A percentile compares a stretch with the other conserved stretches of the same genome.
Evolutionary conservation across 2,329 filamentous ascomycete species (phyloP).

Genomic region (Cladosporium sp.): DNA sequence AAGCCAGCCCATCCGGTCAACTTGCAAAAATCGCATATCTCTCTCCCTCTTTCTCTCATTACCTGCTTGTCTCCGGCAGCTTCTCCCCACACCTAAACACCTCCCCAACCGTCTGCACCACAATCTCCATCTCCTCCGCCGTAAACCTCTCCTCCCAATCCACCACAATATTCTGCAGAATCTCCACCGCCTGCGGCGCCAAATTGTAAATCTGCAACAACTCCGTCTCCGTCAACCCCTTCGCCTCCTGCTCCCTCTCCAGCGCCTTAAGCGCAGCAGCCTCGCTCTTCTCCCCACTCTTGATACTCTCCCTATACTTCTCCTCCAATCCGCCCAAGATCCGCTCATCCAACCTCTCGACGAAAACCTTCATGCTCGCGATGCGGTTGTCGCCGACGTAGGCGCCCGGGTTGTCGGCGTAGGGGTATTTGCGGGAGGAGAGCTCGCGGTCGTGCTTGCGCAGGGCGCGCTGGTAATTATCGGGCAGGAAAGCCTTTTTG

Average conservation of each 20-base stretch:
- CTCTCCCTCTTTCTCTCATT: not conserved
- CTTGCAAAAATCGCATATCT: not conserved
- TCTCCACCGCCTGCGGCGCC: conserved; percentile 36
- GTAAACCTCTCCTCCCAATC: conserved; percentile 38
- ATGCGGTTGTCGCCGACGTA: conserved; percentile 30
- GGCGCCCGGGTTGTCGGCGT: conserved; percentile 32
- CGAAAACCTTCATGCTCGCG: conserved; percentile 26
- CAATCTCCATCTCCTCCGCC: conserved; percentile 35
- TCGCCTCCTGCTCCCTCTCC: conserved; percentile 35
- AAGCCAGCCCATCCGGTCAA: not conserved
- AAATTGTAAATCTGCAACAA: conserved; percentile 39
- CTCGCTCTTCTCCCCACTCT: conserved; percentile 27
- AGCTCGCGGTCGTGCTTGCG: conserved; percentile 38
- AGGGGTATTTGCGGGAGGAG: conserved; percentile 33
- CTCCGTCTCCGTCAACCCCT: conserved; percentile 40
- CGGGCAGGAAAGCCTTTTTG: conserved; percentile 31
- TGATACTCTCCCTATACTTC: conserved; percentile 30
- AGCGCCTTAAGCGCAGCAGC: too few species aligned
- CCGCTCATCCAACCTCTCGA: conserved; percentile 30
- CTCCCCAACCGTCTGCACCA: conserved; percentile 34
- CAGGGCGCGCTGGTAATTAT: conserved; percentile 36
- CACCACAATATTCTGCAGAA: conserved; percentile 41
- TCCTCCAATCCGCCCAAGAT: conserved; percentile 34
- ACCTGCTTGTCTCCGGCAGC: conserved; percentile 12
- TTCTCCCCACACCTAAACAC: conserved; percentile 26